These are phyloP conservation scores for Linnemannia zychae DNA, from an alignment of 192 early-diverging fungal species.

Conservation along the genomic window DNA sequence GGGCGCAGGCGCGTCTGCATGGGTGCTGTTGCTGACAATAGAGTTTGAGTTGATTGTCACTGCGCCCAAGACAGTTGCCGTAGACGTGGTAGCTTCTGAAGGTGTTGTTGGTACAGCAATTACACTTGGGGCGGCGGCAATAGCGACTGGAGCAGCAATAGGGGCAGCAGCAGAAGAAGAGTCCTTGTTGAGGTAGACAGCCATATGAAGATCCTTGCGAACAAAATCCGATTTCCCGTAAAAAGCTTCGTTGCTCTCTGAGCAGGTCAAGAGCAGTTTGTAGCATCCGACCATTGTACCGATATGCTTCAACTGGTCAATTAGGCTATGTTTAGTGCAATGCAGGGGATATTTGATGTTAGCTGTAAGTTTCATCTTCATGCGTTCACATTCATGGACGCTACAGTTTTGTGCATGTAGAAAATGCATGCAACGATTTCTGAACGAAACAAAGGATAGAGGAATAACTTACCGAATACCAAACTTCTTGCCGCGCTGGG, in stretches of 20 bases:
- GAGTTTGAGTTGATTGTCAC: constrained; percentile 11
- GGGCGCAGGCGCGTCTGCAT: not conserved
- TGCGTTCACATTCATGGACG: not conserved
- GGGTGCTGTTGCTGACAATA: not conserved
- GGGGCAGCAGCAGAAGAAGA: not conserved
- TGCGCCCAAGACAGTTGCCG: not conserved
- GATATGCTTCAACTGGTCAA: constrained; percentile 89
- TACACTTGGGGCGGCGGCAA: not conserved
- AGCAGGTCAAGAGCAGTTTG: constrained; percentile 86
- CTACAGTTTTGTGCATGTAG: not conserved
- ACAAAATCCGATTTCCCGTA: constrained; percentile 93
- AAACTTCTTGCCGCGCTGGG: constrained; percentile 79
- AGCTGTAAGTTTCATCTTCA: not conserved
- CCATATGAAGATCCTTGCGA: constrained; percentile 84
- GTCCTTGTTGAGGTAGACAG: constrained; percentile 60
- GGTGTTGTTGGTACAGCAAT: not conserved
- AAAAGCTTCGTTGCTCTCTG: constrained; percentile 84
- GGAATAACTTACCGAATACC: constrained; percentile 60
- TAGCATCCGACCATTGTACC: constrained; percentile 88
- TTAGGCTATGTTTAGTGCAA: constrained; percentile 62
- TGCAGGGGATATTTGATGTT: not conserved
- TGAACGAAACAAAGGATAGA: not conserved
- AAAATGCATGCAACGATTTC: not conserved
- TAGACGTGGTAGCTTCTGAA: not conserved
- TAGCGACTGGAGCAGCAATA: not conserved